These are phyloP conservation scores for Delonix regia DNA, from an alignment of 306 rosid genomes.

Conservation along the genomic window DNA sequence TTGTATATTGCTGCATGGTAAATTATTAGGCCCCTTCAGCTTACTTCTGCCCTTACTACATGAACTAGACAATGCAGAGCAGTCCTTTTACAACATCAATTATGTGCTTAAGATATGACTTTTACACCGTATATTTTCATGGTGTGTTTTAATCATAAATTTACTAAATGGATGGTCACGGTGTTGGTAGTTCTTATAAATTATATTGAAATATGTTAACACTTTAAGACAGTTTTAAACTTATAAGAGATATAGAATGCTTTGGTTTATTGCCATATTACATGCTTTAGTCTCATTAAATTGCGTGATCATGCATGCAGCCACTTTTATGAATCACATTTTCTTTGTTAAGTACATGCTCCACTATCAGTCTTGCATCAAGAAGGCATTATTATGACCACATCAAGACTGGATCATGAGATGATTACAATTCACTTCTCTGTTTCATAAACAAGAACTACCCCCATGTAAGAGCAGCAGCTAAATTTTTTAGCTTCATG, in stretches of 20 bases:
- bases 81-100: constrained; percentile 14
- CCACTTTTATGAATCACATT: constrained; percentile 31
- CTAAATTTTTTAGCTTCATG: constrained; percentile 13
- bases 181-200: too few species aligned
- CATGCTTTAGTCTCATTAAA: constrained; percentile 39
- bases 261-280: constrained; percentile 25
- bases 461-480: constrained; percentile 3
- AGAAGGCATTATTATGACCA: background rate
- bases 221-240: constrained; percentile 19
- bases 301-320: constrained; percentile 57
- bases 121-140: constrained; percentile 19
- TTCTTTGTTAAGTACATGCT: background rate
- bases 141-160: background rate
- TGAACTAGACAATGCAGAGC: constrained; percentile 4
- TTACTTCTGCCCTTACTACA: constrained; percentile 11
- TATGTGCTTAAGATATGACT: background rate
- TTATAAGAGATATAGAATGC: constrained; percentile 32
- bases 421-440: constrained; percentile 32
- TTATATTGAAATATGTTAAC: too few species aligned
- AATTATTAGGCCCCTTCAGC: constrained; percentile 7
- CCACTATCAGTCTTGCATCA: background rate
- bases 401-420: background rate
- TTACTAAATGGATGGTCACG: constrained; percentile 11
- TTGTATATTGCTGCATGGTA: constrained; percentile 10
- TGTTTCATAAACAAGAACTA: constrained; percentile 15